phyloP scores from a whole-genome alignment of 805 yeast genomes.

The Kuraishia borneana region DNA sequence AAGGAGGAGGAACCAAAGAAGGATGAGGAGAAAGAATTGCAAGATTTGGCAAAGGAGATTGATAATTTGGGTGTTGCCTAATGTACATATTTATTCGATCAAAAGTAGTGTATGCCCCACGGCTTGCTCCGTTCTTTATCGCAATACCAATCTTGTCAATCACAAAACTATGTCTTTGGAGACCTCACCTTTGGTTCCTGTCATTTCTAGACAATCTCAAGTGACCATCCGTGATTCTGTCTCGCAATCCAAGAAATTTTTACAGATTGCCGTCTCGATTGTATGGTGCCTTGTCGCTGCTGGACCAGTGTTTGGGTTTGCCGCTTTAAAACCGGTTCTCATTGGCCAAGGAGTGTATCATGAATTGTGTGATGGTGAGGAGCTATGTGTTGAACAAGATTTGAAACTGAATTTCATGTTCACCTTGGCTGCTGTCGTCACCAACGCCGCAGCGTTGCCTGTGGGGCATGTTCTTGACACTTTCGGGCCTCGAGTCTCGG shows the following conservation, averaged over 20 bases:
- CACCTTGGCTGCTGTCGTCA: conserved; percentile 76
- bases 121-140: not conserved
- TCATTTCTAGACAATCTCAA: not conserved
- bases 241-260: conserved; percentile 13
- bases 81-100: not conserved
- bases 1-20: conserved; percentile 4
- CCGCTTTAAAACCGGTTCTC: conserved; percentile 44
- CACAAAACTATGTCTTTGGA: not conserved
- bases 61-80: conserved; percentile 4
- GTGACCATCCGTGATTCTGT: not conserved
- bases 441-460: conserved; percentile 72
- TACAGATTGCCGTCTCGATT: conserved; percentile 39
- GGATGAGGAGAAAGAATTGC: conserved; percentile 3
- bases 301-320: conserved; percentile 51
- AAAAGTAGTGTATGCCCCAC: not conserved
- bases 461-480: conserved; percentile 74
- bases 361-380: conserved; percentile 18
- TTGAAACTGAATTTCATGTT: conserved; percentile 72
- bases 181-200: not conserved
- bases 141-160: not conserved
- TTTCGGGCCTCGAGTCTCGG: conserved; percentile 74
- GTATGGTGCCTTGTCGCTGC: conserved; percentile 45
- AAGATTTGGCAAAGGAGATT: conserved; percentile 1
- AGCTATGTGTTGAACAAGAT: conserved; percentile 64
- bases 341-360: conserved; percentile 37